phyloP scores from a whole-genome alignment of 225 moss, liverwort and hornwort species.

The Pseudisothecium myosuroides region DNA sequence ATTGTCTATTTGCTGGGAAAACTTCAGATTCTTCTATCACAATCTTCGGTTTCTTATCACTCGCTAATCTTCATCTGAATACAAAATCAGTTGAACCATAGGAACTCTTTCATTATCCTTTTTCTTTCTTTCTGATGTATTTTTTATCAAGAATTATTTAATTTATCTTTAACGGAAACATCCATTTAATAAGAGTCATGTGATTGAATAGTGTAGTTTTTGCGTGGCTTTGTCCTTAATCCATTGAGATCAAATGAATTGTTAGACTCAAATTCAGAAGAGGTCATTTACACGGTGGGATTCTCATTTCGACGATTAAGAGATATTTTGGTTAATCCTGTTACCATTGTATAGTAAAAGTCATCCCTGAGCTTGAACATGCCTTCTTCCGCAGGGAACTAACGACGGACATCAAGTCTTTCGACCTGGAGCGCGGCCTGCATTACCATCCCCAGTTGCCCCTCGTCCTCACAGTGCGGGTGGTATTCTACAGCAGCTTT shows the following conservation, averaged over 20 bases:
- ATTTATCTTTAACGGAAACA: not conserved
- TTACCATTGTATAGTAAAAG: not conserved
- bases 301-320: not conserved
- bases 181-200: not conserved
- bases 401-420: slow-evolving; percentile 11
- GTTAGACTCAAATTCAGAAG: not conserved
- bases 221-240: not conserved
- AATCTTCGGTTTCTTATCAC: not conserved
- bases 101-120: not conserved
- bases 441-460: not conserved
- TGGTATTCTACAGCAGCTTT: slow-evolving; percentile 17
- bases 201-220: not conserved
- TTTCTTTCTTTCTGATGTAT: not conserved
- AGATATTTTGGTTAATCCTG: not conserved
- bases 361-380: not conserved
- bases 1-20: not conserved
- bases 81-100: not conserved
- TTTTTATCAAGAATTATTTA: not conserved
- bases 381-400: slow-evolving; percentile 10
- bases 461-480: not conserved
- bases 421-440: slow-evolving; percentile 20
- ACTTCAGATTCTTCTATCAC: not conserved
- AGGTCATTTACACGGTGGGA: not conserved
- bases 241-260: not conserved
- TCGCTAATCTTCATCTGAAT: not conserved